Percentiles rank a stretch among this genome's conserved stretches.
Evolutionary conservation across 805 yeast species (phyloP).

Genomic region (Groenewaldozyma salmanticensis): DNA sequence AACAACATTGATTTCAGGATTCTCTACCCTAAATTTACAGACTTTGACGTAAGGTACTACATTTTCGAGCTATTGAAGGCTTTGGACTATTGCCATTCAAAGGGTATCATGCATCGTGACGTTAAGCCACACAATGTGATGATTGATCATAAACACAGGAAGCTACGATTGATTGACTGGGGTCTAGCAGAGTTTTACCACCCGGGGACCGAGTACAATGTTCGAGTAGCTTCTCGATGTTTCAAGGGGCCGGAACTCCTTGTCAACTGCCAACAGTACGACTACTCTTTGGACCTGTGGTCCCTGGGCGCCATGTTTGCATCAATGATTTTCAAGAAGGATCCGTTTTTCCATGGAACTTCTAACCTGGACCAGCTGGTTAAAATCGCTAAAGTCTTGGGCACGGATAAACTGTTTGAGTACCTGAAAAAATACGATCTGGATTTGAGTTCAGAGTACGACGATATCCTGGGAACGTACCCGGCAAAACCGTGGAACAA

Average conservation of each 20-base stretch:
- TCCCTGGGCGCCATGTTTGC: constrained; percentile 91
- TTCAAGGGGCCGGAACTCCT: constrained; percentile 90
- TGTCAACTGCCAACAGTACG: constrained; percentile 79
- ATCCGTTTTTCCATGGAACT: constrained; percentile 87
- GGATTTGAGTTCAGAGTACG: constrained; percentile 63
- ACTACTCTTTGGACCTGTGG: constrained; percentile 89
- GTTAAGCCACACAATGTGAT: constrained; percentile 93
- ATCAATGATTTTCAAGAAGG: constrained; percentile 79
- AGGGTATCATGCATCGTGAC: constrained; percentile 94
- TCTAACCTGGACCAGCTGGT: constrained; percentile 87
- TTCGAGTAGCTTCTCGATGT: constrained; percentile 86
- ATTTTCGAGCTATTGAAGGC: constrained; percentile 74
- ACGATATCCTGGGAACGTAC: constrained; percentile 59
- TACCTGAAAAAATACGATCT: constrained; percentile 67
- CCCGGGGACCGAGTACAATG: constrained; percentile 80
- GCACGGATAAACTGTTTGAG: constrained; percentile 65
- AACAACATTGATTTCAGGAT: constrained; percentile 75
- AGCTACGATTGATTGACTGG: constrained; percentile 84
- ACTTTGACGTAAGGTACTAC: constrained; percentile 69
- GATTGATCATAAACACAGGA: constrained; percentile 70
- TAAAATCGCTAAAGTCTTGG: constrained; percentile 79
- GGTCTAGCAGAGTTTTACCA: constrained; percentile 93
- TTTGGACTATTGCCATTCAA: constrained; percentile 80
- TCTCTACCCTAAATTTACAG: constrained; percentile 69
- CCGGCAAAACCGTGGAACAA: constrained; percentile 80